These are phyloP conservation scores for Xylariaceae sp. DNA, from an alignment of 2,329 filamentous ascomycete genomes.

Conservation along the genomic window DNA sequence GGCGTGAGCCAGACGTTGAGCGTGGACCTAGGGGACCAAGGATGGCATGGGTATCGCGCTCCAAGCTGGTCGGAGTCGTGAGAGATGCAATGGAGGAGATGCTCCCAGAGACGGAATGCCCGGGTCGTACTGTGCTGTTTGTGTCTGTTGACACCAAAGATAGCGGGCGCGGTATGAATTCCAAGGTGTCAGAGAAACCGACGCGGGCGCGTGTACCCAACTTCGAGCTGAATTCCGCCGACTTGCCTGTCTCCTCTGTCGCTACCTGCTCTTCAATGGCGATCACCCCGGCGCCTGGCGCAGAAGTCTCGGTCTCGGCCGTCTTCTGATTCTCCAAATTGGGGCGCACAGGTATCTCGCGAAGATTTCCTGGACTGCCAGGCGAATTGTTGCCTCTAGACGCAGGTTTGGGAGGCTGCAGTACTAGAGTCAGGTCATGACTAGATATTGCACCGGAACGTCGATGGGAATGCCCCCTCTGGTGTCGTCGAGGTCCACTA, in stretches of 20 bases:
- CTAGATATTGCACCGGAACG: constrained; percentile 78
- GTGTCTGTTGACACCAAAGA: constrained; percentile 83
- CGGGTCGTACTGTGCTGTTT: constrained; percentile 65
- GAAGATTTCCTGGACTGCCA: constrained; percentile 51
- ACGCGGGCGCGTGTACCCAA: constrained; percentile 56
- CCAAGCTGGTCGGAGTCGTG: constrained; percentile 40
- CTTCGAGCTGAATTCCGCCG: constrained; percentile 25
- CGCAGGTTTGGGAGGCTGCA: constrained; percentile 50
- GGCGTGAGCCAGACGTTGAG: constrained; percentile 47
- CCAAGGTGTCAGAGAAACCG: constrained; percentile 77
- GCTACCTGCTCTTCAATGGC: constrained; percentile 22
- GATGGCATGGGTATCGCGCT: constrained; percentile 34
- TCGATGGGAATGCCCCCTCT: constrained; percentile 71
- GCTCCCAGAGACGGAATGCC: constrained; percentile 72
- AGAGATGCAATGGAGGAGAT: constrained; percentile 70
- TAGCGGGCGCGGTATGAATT: constrained; percentile 76
- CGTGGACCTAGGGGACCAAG: constrained; percentile 37
- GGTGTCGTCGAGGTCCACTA: constrained; percentile 39
- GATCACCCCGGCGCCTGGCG: constrained; percentile 12
- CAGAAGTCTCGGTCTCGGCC: constrained; percentile 12
- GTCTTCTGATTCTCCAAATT: constrained; percentile 11
- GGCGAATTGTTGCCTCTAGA: constrained; percentile 57
- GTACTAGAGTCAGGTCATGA: constrained; percentile 69
- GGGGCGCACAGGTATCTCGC: constrained; percentile 26
- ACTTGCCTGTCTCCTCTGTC: constrained; percentile 20